phyloP scores from a whole-genome alignment of 768 basidiomycete species.

The Cantharellus anzutake region DNA sequence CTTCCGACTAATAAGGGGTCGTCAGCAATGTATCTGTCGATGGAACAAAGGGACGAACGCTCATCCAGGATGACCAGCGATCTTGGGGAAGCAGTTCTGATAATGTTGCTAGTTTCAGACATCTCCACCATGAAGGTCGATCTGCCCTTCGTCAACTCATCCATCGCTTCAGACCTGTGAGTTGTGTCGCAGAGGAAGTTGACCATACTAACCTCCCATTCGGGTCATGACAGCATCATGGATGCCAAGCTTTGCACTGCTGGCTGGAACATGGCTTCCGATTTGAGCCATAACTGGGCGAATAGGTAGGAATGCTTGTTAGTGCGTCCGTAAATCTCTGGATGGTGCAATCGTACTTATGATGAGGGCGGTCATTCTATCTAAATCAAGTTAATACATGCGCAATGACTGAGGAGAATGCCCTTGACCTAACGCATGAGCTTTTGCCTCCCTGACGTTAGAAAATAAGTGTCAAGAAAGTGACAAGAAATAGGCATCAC shows the following conservation, averaged over 20 bases:
- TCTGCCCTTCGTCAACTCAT: conserved; percentile 68
- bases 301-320: conserved; percentile 7
- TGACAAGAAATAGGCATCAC: background rate
- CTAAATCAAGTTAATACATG: background rate
- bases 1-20: conserved; percentile 44
- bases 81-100: conserved; percentile 48
- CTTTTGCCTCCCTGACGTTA: conserved; percentile 41
- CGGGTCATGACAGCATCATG: conserved; percentile 73
- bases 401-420: background rate
- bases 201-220: conserved; percentile 54
- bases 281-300: conserved; percentile 48
- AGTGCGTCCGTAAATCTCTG: background rate
- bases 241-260: conserved; percentile 50
- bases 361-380: conserved; percentile 47
- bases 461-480: background rate
- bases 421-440: conserved; percentile 36
- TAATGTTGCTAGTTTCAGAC: conserved; percentile 79
- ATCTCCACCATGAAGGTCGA: conserved; percentile 98
- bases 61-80: conserved; percentile 80
- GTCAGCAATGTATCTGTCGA: background rate
- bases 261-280: conserved; percentile 77
- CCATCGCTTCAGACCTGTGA: conserved; percentile 37
- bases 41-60: conserved; percentile 9
- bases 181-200: background rate
- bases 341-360: conserved; percentile 13